Evolutionary conservation across 2,329 filamentous ascomycete genomes (phyloP).

Genomic region (Colletotrichum lini): DNA sequence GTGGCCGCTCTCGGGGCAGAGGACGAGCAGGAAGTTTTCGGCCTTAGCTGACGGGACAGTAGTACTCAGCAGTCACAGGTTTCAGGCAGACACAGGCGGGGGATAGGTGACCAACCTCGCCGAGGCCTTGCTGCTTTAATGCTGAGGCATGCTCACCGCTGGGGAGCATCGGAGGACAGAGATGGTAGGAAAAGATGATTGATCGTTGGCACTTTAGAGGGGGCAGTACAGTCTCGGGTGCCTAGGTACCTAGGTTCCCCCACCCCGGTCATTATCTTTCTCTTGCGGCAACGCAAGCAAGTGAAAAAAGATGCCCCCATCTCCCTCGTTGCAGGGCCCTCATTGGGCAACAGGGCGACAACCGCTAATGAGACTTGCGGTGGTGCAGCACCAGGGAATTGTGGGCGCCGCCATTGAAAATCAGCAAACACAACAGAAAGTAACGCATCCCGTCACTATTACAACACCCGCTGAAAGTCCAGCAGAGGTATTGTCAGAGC

Average conservation of each 20-base stretch:
- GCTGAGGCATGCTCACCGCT: neutral
- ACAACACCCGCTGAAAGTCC: conserved; percentile 44
- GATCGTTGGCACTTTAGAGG: neutral
- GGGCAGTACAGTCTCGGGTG: conserved; percentile 15
- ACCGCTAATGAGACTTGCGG: conserved; percentile 29
- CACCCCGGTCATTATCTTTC: conserved; percentile 19
- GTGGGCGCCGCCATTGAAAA: conserved; percentile 31
- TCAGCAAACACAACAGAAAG: neutral
- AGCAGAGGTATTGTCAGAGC: conserved; percentile 40
- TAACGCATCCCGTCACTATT: conserved; percentile 46
- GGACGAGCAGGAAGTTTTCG: conserved; percentile 13
- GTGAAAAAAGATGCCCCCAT: conserved; percentile 1
- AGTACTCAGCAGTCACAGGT: neutral
- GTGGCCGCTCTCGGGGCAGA: conserved; percentile 36
- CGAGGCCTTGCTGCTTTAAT: conserved; percentile 36
- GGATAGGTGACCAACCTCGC: conserved; percentile 19
- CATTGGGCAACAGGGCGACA: conserved; percentile 37
- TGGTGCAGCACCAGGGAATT: conserved; percentile 27
- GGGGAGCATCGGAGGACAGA: neutral
- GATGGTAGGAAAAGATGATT: neutral
- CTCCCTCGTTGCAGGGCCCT: conserved; percentile 24
- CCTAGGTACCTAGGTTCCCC: neutral
- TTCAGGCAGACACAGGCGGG: conserved; percentile 31
- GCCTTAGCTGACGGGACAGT: conserved; percentile 9
- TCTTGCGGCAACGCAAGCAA: conserved; percentile 8